Evolutionary conservation across 306 rosid species (phyloP).

Genomic region (Acacia acuminata): DNA sequence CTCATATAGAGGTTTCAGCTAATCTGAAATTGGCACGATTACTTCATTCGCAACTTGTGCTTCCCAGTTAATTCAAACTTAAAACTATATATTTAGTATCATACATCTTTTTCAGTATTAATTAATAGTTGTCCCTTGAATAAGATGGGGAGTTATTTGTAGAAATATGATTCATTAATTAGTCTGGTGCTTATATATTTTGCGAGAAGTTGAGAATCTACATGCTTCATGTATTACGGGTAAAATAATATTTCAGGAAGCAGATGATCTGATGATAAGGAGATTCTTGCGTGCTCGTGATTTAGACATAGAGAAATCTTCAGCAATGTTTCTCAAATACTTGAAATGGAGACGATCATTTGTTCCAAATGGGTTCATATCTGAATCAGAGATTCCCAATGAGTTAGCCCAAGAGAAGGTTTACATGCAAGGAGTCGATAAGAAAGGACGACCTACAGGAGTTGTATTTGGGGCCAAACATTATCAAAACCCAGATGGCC

Average conservation of each 20-base stretch:
- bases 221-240: not conserved
- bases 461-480: conserved; percentile 56
- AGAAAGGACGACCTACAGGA: conserved; percentile 59
- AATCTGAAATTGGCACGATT: not conserved
- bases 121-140: not conserved
- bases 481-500: conserved; percentile 43
- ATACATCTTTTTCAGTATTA: not conserved
- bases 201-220: not conserved
- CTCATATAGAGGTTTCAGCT: too few species aligned
- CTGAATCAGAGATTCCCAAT: conserved; percentile 46
- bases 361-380: conserved; percentile 48
- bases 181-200: not conserved
- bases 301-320: conserved; percentile 51
- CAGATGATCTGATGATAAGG: conserved; percentile 57
- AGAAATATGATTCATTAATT: not conserved
- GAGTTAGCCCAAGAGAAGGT: conserved; percentile 51
- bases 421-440: conserved; percentile 55
- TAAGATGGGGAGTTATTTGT: not conserved
- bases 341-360: conserved; percentile 56
- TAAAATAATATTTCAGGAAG: conserved; percentile 43
- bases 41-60: not conserved
- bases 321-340: conserved; percentile 58
- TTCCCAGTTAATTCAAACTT: not conserved
- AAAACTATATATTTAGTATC: not conserved
- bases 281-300: conserved; percentile 64